phyloP scores from a whole-genome alignment of 768 basidiomycete species.

The Daedaleopsis nitida region DNA sequence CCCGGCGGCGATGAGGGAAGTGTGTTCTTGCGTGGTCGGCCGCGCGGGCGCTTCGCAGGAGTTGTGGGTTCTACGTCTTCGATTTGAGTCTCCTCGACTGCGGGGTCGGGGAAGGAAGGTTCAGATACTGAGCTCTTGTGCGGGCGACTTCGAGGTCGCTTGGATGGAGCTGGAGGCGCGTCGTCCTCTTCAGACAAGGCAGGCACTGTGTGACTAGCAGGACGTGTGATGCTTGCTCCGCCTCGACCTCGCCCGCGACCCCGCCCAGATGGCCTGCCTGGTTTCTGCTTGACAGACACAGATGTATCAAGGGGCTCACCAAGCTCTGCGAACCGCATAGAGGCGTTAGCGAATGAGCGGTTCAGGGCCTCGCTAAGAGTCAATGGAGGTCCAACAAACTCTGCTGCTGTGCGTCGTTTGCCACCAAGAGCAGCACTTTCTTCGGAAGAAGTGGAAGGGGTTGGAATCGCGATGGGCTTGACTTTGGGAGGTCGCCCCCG shows the following conservation, averaged over 20 bases:
- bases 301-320: not conserved
- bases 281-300: not conserved
- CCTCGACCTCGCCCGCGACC: not conserved
- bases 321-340: too few species aligned
- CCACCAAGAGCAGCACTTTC: not conserved
- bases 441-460: not conserved
- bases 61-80: not conserved
- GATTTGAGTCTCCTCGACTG: not conserved
- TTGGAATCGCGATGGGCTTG: not conserved
- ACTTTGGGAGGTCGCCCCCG: not conserved
- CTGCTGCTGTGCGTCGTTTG: not conserved
- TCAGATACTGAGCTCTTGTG: not conserved
- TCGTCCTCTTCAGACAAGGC: not conserved
- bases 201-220: not conserved
- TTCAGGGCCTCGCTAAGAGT: conserved; percentile 12
- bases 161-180: not conserved
- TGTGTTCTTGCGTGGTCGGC: conserved; percentile 13
- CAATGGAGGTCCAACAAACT: not conserved
- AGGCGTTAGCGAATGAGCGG: not conserved
- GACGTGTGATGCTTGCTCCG: not conserved
- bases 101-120: not conserved
- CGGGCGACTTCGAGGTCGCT: not conserved
- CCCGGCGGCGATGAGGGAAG: not conserved
- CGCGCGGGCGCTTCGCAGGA: conserved; percentile 6
- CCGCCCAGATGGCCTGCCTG: conserved; percentile 5